These are phyloP conservation scores for Phyllosticta paracitricarpa DNA, from an alignment of 2,329 filamentous ascomycete genomes.

Conservation along the genomic window DNA sequence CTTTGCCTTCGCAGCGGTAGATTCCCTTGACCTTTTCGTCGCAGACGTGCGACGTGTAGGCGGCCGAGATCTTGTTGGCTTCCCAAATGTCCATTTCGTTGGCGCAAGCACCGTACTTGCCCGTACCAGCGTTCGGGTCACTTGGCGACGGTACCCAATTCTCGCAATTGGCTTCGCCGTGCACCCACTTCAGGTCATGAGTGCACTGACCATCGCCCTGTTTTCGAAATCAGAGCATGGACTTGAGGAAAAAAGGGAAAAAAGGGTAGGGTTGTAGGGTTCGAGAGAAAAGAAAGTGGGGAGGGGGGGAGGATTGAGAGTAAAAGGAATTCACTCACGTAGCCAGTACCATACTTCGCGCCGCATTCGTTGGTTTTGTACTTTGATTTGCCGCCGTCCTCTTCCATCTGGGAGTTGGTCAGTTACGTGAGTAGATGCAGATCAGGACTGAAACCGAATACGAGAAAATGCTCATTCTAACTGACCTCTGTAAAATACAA, in stretches of 20 bases:
- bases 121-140: slow-evolving; percentile 46
- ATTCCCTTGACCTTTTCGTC: slow-evolving; percentile 33
- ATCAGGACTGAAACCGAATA: too few species aligned
- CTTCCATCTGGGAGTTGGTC: slow-evolving; percentile 48
- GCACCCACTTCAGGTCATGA: slow-evolving; percentile 43
- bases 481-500: slow-evolving; percentile 41
- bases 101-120: slow-evolving; percentile 52
- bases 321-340: slow-evolving; percentile 16
- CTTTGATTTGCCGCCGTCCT: slow-evolving; percentile 47
- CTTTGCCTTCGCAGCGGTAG: slow-evolving; percentile 41
- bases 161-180: slow-evolving; percentile 47
- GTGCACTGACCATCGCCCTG: slow-evolving; percentile 29
- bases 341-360: slow-evolving; percentile 51
- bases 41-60: slow-evolving; percentile 58
- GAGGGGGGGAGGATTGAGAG: slow-evolving; percentile 14
- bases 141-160: slow-evolving; percentile 42
- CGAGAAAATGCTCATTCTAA: slow-evolving; percentile 4
- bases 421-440: background rate
- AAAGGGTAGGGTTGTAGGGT: too few species aligned
- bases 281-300: too few species aligned
- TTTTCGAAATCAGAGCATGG: background rate
- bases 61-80: slow-evolving; percentile 55
- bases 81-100: slow-evolving; percentile 63
- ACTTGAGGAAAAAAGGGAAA: background rate
- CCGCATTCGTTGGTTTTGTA: slow-evolving; percentile 41